Conservation (phyloP, 129 eudicot species). For the Helichrysum umbraculigerum region DNA sequence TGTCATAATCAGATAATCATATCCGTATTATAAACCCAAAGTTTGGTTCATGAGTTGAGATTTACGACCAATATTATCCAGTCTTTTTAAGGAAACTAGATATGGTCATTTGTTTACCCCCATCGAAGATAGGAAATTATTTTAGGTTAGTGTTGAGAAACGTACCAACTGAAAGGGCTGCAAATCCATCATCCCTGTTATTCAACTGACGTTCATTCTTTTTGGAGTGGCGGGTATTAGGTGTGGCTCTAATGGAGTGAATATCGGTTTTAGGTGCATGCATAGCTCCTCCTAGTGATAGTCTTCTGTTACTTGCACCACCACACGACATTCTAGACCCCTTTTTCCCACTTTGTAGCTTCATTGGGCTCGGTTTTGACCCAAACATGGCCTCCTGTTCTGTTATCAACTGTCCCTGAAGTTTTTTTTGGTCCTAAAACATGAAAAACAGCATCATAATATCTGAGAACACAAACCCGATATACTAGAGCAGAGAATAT, state of each 20-base stretch:
- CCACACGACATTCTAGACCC: conserved; percentile 70
- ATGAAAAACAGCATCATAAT: not conserved
- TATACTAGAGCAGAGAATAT: not conserved
- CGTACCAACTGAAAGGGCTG: conserved; percentile 63
- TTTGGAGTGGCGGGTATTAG: conserved; percentile 63
- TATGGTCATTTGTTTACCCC: too few relatives aligned
- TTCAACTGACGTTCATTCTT: conserved; percentile 41
- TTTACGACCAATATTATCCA: not conserved
- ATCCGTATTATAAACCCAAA: not conserved
- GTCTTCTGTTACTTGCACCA: conserved; percentile 71
- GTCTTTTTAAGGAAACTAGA: too few relatives aligned
- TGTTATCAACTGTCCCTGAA: conserved; percentile 82
- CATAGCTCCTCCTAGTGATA: conserved; percentile 78
- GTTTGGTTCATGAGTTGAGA: not conserved
- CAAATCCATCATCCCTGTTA: conserved; percentile 51
- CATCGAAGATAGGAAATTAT: too few relatives aligned
- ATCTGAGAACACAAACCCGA: not conserved
- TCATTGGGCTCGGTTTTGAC: conserved; percentile 96
- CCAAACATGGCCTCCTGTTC: conserved; percentile 93
- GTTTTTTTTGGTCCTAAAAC: conserved; percentile 87
- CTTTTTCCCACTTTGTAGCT: conserved; percentile 69
- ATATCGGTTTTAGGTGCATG: conserved; percentile 67
- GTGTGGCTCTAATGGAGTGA: conserved; percentile 65
- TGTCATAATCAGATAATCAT: not conserved
- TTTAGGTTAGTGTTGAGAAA: not conserved